A percentile compares a stretch with the other conserved stretches of the same genome.
Conservation (phyloP, 805 yeast species). For the Monosporozyma yasuniensis region DNA sequence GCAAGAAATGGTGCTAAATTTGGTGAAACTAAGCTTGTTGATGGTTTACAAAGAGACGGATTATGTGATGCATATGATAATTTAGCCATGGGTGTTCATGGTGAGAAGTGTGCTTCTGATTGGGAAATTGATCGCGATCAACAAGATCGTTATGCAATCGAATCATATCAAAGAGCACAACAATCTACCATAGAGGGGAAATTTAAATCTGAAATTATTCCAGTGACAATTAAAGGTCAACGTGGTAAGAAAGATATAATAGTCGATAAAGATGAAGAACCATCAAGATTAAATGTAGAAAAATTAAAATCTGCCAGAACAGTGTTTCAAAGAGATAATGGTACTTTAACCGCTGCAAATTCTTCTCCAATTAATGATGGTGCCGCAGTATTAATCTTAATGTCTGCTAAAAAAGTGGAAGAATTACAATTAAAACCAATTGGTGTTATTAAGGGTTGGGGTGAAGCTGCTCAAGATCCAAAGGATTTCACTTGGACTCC, state of each 20-base stretch:
- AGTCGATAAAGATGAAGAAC: slow-evolving; percentile 77
- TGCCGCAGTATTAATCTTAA: slow-evolving; percentile 88
- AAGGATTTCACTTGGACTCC: slow-evolving; percentile 96
- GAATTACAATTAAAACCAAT: slow-evolving; percentile 84
- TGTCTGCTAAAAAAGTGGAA: slow-evolving; percentile 71
- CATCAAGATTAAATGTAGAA: slow-evolving; percentile 62
- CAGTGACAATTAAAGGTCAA: slow-evolving; percentile 78
- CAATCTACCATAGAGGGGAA: slow-evolving; percentile 73
- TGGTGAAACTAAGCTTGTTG: slow-evolving; percentile 73
- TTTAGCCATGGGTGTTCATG: slow-evolving; percentile 91
- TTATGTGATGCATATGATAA: slow-evolving; percentile 84
- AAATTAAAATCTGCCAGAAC: slow-evolving; percentile 81
- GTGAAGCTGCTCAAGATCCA: slow-evolving; percentile 96
- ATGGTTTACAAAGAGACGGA: slow-evolving; percentile 90
- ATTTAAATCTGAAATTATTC: slow-evolving; percentile 73
- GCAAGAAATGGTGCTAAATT: slow-evolving; percentile 86
- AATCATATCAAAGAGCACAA: slow-evolving; percentile 79
- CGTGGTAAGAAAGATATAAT: slow-evolving; percentile 82
- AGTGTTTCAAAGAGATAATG: slow-evolving; percentile 87
- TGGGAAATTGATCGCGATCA: slow-evolving; percentile 68
- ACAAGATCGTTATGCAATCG: slow-evolving; percentile 83
- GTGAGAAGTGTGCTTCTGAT: slow-evolving; percentile 91
- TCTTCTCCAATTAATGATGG: slow-evolving; percentile 97
- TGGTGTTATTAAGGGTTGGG: slow-evolving; percentile 89
- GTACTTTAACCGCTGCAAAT: slow-evolving; percentile 95